These are phyloP conservation scores for Botrytis elliptica DNA, from an alignment of 2,329 filamentous ascomycete species.

Conservation along the genomic window DNA sequence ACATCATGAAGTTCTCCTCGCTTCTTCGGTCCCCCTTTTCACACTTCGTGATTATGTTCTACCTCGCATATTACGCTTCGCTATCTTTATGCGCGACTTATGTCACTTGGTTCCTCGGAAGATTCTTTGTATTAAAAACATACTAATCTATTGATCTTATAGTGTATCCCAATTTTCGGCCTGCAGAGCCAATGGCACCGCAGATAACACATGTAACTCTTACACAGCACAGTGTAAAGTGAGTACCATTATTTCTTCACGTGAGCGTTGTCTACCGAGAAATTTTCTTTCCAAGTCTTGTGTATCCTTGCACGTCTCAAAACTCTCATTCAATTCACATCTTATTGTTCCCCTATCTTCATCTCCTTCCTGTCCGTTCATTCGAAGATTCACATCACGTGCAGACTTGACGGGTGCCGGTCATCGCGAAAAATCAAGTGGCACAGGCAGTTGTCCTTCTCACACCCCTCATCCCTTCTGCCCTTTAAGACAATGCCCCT, in stretches of 20 bases:
- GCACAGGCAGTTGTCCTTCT: neutral
- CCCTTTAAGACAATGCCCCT: neutral
- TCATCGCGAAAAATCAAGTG: neutral
- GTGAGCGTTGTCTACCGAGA: no score
- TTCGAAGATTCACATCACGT: neutral
- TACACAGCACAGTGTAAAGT: conserved; percentile 25
- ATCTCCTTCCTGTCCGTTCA: neutral
- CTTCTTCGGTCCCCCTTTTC: neutral
- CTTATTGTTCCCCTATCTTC: no score
- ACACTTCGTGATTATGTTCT: neutral
- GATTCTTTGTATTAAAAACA: neutral
- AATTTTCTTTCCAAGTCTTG: neutral
- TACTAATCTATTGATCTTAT: neutral
- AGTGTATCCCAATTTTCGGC: conserved; percentile 18
- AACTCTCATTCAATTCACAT: neutral
- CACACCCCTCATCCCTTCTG: neutral
- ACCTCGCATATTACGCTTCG: no score
- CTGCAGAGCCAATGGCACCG: conserved; percentile 20
- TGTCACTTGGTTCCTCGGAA: neutral
- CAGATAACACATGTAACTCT: conserved; percentile 24
- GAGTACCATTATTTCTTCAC: neutral
- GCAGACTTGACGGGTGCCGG: neutral
- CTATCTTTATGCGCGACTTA: neutral
- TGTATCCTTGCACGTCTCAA: neutral
- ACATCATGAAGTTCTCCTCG: neutral